These are phyloP conservation scores for Favolaschia claudopus DNA, from an alignment of 768 basidiomycete genomes.

Conservation along the genomic window DNA sequence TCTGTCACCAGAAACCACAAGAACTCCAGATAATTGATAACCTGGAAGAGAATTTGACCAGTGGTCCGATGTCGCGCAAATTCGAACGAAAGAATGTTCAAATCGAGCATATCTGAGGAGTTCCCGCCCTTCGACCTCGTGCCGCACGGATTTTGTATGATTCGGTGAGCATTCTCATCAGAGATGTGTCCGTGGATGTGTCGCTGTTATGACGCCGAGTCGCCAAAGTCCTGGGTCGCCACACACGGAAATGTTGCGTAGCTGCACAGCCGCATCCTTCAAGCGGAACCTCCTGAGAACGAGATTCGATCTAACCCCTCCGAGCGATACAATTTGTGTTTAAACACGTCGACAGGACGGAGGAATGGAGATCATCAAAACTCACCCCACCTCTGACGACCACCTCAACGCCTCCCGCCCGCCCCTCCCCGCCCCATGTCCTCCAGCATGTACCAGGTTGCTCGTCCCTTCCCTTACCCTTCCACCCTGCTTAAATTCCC, in stretches of 20 bases:
- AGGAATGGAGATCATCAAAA: constrained; percentile 10
- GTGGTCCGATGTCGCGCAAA: too few species aligned
- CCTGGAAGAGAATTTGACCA: too few species aligned
- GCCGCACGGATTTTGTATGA: too few species aligned
- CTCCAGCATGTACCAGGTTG: constrained; percentile 23
- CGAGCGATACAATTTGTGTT: constrained; percentile 2
- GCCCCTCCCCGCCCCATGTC: constrained; percentile 6
- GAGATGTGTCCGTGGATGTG: too few species aligned
- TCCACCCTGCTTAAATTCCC: not conserved
- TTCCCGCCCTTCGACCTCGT: not conserved
- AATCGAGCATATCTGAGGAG: too few species aligned
- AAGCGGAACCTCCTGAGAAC: too few species aligned
- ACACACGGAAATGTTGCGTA: not conserved
- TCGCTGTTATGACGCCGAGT: not conserved
- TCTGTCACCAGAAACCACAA: too few species aligned
- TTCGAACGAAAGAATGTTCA: too few species aligned
- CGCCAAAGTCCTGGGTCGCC: not conserved
- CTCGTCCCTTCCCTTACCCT: not conserved
- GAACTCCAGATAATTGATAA: too few species aligned
- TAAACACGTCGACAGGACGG: constrained; percentile 16
- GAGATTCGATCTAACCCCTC: not conserved
- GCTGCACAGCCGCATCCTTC: too few species aligned
- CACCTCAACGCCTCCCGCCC: not conserved
- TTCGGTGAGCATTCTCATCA: too few species aligned
- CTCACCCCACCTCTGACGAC: constrained; percentile 10